Conservation (phyloP, 306 rosid species). For the Bauhinia variegata region DNA sequence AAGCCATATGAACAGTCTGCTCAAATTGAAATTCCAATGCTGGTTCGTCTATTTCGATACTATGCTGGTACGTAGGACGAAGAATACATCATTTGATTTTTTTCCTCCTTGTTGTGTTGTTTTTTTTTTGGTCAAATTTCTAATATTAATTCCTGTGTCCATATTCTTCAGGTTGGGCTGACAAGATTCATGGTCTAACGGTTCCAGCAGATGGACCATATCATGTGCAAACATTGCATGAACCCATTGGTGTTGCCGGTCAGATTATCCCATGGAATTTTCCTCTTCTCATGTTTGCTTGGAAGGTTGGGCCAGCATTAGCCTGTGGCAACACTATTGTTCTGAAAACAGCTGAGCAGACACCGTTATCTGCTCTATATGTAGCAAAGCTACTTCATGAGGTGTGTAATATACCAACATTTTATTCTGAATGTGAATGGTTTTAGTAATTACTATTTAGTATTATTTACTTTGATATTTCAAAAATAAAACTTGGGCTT, state of each 20-base stretch:
- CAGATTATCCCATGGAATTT: slow-evolving; percentile 99
- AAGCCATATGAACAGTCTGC: slow-evolving; percentile 85
- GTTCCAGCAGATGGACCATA: slow-evolving; percentile 78
- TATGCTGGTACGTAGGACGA: slow-evolving; percentile 65
- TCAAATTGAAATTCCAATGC: slow-evolving; percentile 68
- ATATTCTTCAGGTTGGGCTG: slow-evolving; percentile 78
- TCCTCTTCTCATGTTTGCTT: slow-evolving; percentile 86
- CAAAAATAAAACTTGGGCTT: neutral
- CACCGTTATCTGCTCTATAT: slow-evolving; percentile 82
- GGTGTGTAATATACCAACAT: slow-evolving; percentile 45
- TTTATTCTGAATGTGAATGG: neutral
- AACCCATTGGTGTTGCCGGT: slow-evolving; percentile 93
- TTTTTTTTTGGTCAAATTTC: too few species aligned
- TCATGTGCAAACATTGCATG: slow-evolving; percentile 87
- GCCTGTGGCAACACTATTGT: slow-evolving; percentile 88
- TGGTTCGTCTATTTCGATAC: slow-evolving; percentile 70
- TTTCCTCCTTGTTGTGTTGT: neutral
- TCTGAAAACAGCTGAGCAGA: slow-evolving; percentile 92
- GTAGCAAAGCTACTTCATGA: slow-evolving; percentile 70
- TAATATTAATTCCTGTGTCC: neutral
- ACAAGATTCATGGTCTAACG: slow-evolving; percentile 91
- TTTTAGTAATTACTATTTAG: neutral
- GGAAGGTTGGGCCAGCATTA: slow-evolving; percentile 94
- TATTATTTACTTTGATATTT: neutral
- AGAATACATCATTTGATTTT: slow-evolving; percentile 1